Evolutionary conservation across 176 grass and related monocot species (phyloP), one percentile per base, ranked within the genome.

Genomic region (Aechmea fasciata): DNA sequence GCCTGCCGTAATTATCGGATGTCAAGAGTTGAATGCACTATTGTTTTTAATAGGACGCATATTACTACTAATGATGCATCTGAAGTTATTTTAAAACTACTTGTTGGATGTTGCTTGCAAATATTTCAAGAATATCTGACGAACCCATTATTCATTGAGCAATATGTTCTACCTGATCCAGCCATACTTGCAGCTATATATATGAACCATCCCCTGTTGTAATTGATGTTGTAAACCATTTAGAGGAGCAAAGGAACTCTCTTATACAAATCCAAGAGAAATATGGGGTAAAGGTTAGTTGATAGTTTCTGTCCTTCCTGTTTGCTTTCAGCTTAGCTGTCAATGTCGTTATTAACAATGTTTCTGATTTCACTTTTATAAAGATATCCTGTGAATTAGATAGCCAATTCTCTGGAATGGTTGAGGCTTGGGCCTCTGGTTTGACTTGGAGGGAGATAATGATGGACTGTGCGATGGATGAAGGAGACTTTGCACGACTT

Each of bases 381-480:
- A 69, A 99, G 89, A 90, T 93, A 85, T 80, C 94, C 61, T 99
- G 89, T 49, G 87, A 85, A 68, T 80, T 93, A 79, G 94, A 93
- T 76, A 64, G 79, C 48, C 94, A 99, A 47, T 99, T 93, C 85
- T 85, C 89, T 72, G 94, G 94, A 71, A 99, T 93, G 87, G 87
- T 93, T 82, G 94, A 99, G 87, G 94, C 94, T 25, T 99, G 94
- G 94, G 89, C 89, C 50, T 90, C 89, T 68, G 94, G 94, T 77
- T 80, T 99, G 69, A 90, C 94, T 8, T 99, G 94, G 89, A 89
- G 89, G 25, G 94, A 99, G 79, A 93, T 90, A 74, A 99, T 90
- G 89, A 97, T 93, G 94, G 89, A 90, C 67, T 99, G 84, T 70
- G 82, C 94, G 68, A 99, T 90, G 89, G 89, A 99, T 77, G 94